phyloP scores from a whole-genome alignment of 2,329 filamentous ascomycete genomes.

The Sclerotinia borealis region DNA sequence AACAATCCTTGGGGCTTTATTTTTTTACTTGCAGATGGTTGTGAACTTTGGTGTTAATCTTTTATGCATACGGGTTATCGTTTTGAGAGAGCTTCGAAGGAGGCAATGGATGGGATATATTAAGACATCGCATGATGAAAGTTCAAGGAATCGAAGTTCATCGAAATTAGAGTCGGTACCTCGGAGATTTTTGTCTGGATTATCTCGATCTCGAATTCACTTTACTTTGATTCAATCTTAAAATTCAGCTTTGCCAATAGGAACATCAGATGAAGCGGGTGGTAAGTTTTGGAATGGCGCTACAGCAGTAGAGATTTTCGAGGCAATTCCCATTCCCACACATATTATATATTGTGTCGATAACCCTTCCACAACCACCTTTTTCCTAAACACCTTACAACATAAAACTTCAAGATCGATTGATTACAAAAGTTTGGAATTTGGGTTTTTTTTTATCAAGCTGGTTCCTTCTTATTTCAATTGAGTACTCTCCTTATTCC shows the following conservation, averaged over 20 bases:
- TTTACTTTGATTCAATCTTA: background rate
- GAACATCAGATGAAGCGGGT: background rate
- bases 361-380: background rate
- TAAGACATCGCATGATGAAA: background rate
- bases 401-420: background rate
- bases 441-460: background rate
- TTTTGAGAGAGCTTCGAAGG: too few species aligned
- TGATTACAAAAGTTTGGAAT: background rate
- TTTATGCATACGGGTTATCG: too few species aligned
- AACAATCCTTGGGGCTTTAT: too few species aligned
- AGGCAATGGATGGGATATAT: too few species aligned
- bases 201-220: background rate
- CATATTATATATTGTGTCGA: background rate
- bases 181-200: background rate
- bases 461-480: background rate
- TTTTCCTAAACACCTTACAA: background rate
- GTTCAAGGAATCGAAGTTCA: background rate
- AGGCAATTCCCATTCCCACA: background rate
- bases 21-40: background rate
- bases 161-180: background rate
- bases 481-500: background rate
- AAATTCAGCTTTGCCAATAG: background rate
- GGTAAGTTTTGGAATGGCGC: background rate
- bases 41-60: too few species aligned
- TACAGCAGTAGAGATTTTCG: background rate